Conservation (phyloP, 306 rosid species). For the Adenanthera pavonina region DNA sequence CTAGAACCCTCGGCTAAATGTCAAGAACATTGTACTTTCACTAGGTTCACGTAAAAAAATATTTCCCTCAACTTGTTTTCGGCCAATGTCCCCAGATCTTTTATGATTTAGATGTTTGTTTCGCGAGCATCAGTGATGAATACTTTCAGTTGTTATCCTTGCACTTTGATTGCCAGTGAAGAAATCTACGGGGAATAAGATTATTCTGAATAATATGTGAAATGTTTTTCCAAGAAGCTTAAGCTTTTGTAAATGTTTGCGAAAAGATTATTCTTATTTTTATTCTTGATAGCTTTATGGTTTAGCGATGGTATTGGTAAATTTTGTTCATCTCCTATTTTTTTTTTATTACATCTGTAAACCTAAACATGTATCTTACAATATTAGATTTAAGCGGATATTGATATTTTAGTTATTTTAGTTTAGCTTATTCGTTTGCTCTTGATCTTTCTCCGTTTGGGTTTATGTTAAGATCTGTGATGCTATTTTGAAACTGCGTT, state of each 20-base stretch:
- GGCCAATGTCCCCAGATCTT: background rate
- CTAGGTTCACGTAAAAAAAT: no score
- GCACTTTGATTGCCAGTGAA: constrained; percentile 48
- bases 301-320: constrained; percentile 50
- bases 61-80: background rate
- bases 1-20: constrained; percentile 52
- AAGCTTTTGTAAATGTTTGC: background rate
- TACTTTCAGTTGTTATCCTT: constrained; percentile 50
- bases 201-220: constrained; percentile 52
- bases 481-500: background rate
- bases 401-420: no score
- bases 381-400: no score
- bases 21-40: no score
- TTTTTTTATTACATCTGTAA: constrained; percentile 36
- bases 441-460: background rate
- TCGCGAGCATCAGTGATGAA: constrained; percentile 50
- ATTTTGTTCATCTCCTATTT: constrained; percentile 67
- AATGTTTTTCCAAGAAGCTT: background rate
- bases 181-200: constrained; percentile 60
- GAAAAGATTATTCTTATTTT: background rate
- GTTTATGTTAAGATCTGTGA: background rate
- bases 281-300: no score
- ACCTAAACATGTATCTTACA: background rate
- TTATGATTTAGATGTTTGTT: background rate
- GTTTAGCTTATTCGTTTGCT: background rate